A percentile compares a stretch with the other conserved stretches of the same genome.
Evolutionary conservation across 768 basidiomycete species (phyloP).

Genomic region (Termitomyces sp.): DNA sequence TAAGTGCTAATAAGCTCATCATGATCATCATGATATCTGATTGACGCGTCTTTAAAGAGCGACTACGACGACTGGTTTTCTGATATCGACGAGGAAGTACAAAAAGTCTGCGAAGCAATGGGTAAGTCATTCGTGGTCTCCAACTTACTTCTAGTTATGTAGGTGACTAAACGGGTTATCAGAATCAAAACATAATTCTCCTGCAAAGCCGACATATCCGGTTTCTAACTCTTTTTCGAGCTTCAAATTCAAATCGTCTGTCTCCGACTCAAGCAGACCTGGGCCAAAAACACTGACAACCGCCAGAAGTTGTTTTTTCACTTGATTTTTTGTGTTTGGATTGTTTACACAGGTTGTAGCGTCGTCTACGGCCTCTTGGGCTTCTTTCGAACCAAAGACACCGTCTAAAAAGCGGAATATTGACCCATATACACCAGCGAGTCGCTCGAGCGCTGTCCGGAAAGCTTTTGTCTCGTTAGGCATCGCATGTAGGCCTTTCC

Average conservation of each 20-base stretch:
- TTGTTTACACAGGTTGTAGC: not conserved
- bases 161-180: not conserved
- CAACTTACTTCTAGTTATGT: not conserved
- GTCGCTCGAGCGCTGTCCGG: not conserved
- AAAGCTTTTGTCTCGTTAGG: not conserved
- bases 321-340: not conserved
- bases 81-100: not conserved
- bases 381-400: not conserved
- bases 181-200: constrained; percentile 6
- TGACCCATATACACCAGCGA: not conserved
- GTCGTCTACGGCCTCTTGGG: not conserved
- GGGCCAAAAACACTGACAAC: not conserved
- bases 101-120: not conserved
- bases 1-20: not conserved
- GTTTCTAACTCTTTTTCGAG: not conserved
- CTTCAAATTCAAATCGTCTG: not conserved
- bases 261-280: not conserved
- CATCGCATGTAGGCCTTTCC: not conserved
- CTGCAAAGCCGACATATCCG: not conserved
- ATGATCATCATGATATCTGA: not conserved
- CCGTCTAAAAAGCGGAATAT: not conserved
- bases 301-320: not conserved
- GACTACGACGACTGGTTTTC: constrained; percentile 1
- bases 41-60: not conserved
- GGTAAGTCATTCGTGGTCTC: not conserved